Conservation (phyloP, 2,329 filamentous ascomycete genomes). For the Lasiodiplodia hormozganensis region DNA sequence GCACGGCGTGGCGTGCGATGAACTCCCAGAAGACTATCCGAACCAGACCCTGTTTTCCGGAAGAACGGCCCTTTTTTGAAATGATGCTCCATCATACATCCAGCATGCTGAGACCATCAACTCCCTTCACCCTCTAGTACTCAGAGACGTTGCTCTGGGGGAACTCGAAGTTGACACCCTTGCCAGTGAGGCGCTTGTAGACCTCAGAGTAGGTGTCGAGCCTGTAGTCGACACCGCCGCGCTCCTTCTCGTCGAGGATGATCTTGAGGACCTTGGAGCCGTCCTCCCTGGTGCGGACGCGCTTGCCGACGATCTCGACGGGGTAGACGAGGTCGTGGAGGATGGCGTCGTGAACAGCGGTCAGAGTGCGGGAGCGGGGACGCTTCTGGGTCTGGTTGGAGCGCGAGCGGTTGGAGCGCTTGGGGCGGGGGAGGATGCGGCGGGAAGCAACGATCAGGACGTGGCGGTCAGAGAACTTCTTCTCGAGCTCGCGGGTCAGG, state of each 20-base stretch:
- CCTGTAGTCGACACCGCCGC: slow-evolving; percentile 98
- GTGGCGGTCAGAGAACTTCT: slow-evolving; percentile 99
- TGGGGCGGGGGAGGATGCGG: slow-evolving; percentile 97
- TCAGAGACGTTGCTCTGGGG: slow-evolving; percentile 80
- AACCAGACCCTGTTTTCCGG: slow-evolving; percentile 28
- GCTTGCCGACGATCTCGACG: slow-evolving; percentile 99
- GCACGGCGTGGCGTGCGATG: slow-evolving; percentile 23
- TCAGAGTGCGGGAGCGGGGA: slow-evolving; percentile 95
- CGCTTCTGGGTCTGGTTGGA: slow-evolving; percentile 99
- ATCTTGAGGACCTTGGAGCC: slow-evolving; percentile 99
- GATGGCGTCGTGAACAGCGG: slow-evolving; percentile 98
- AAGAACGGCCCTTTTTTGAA: slow-evolving; percentile 25
- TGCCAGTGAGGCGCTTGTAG: slow-evolving; percentile 97
- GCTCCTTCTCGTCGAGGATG: slow-evolving; percentile 99
- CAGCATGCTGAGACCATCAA: slow-evolving; percentile 47
- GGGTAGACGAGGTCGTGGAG: slow-evolving; percentile 98
- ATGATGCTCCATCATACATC: slow-evolving; percentile 34
- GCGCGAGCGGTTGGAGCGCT: slow-evolving; percentile 96
- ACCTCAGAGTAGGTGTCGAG: slow-evolving; percentile 99
- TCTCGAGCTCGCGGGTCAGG: slow-evolving; percentile 99
- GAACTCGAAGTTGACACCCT: slow-evolving; percentile 98
- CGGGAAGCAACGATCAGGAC: slow-evolving; percentile 98
- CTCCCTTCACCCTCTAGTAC: slow-evolving; percentile 69
- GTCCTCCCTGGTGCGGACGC: slow-evolving; percentile 97
- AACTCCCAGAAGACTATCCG: slow-evolving; percentile 28